These are phyloP conservation scores for Teunomyces stri DNA, from an alignment of 805 yeast genomes.

Conservation along the genomic window DNA sequence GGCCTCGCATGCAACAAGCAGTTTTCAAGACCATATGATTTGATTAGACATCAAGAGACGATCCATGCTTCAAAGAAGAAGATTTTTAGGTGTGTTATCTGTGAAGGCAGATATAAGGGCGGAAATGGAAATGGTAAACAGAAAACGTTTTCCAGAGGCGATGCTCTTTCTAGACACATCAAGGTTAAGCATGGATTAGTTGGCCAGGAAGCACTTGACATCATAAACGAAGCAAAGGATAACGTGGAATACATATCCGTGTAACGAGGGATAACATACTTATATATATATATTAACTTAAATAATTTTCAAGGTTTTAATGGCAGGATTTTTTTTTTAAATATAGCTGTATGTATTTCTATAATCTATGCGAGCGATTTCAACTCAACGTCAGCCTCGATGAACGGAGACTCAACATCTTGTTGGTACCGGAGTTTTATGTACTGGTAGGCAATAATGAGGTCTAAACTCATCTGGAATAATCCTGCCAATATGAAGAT, in stretches of 20 bases:
- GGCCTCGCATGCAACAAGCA: conserved; percentile 68
- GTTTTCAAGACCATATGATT: conserved; percentile 69
- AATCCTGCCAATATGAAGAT: conserved; percentile 69
- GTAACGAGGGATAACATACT: not conserved
- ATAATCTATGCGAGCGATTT: conserved; percentile 1
- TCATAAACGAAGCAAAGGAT: conserved; percentile 73
- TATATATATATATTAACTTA: not conserved
- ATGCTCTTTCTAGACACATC: conserved; percentile 46
- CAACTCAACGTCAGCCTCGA: conserved; percentile 2
- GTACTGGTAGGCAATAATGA: conserved; percentile 71
- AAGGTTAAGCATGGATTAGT: conserved; percentile 82
- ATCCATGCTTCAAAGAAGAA: conserved; percentile 47
- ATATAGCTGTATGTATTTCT: conserved; percentile 3
- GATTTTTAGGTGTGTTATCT: conserved; percentile 44
- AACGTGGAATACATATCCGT: conserved; percentile 59
- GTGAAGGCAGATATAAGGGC: conserved; percentile 45
- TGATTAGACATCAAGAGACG: conserved; percentile 48
- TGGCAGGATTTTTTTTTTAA: conserved; percentile 3
- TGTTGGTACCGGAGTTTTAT: conserved; percentile 50
- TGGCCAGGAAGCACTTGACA: conserved; percentile 64
- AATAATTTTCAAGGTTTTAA: not conserved
- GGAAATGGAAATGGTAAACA: conserved; percentile 51
- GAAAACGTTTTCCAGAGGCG: conserved; percentile 47
- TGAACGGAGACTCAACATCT: not conserved
- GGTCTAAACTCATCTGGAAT: conserved; percentile 74